Percentiles rank a stretch among this genome's conserved stretches.
Evolutionary conservation across 495 filamentous ascomycete genomes (phyloP).

Genomic region (Lichenothelia convexa): DNA sequence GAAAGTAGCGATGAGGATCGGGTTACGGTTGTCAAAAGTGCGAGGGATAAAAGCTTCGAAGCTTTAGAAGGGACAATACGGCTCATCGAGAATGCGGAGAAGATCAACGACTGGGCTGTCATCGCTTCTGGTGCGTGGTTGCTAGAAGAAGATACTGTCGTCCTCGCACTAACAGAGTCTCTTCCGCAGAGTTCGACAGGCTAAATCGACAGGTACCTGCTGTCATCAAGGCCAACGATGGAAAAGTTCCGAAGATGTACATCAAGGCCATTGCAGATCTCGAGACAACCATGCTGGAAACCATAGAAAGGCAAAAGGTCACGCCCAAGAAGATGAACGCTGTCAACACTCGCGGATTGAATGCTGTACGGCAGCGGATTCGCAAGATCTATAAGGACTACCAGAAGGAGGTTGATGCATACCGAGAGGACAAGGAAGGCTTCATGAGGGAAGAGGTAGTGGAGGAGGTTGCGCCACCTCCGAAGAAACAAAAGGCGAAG

Average conservation of each 20-base stretch:
- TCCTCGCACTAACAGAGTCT: constrained; percentile 1
- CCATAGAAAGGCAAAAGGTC: constrained; percentile 84
- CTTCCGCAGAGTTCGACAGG: constrained; percentile 72
- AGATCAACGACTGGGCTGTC: constrained; percentile 91
- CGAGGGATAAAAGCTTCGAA: constrained; percentile 90
- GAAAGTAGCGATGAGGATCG: constrained; percentile 54
- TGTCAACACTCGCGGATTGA: constrained; percentile 80
- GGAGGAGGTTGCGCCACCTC: constrained; percentile 32
- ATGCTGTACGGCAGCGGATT: constrained; percentile 89
- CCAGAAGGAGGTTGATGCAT: constrained; percentile 67
- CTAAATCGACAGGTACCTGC: constrained; percentile 79
- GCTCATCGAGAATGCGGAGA: constrained; percentile 84
- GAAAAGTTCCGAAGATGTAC: constrained; percentile 71
- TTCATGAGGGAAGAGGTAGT: constrained; percentile 81
- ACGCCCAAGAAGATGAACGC: constrained; percentile 98
- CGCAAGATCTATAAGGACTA: constrained; percentile 98
- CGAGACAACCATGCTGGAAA: constrained; percentile 90
- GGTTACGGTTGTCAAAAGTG: constrained; percentile 76
- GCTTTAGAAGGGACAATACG: constrained; percentile 80
- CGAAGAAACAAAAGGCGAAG: constrained; percentile 27
- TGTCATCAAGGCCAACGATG: constrained; percentile 43
- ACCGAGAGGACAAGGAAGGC: constrained; percentile 60
- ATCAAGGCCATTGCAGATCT: constrained; percentile 84
- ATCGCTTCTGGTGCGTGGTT: constrained; percentile 55
- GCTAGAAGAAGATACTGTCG: not conserved